Conservation (phyloP, 305 asterid genomes). For the Ruellia speciosa region DNA sequence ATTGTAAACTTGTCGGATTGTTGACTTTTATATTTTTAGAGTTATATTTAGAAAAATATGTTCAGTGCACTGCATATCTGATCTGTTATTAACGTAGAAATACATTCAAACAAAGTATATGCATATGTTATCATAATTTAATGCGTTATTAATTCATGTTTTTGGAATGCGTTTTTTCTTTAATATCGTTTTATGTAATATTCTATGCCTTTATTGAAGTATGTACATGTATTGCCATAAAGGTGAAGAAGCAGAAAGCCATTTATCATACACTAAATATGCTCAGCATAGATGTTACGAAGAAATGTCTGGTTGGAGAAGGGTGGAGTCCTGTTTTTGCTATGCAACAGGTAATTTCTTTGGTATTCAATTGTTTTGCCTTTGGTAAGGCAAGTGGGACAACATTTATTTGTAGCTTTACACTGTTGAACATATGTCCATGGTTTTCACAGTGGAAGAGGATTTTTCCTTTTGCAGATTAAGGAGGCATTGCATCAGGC, state of each 20-base stretch:
- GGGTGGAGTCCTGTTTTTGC: conserved; percentile 99
- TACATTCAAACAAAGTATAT: no score
- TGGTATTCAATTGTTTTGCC: conserved; percentile 1
- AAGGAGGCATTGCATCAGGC: conserved; percentile 81
- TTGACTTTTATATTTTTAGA: neutral
- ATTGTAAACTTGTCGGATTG: neutral
- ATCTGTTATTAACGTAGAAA: no score
- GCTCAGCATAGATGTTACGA: conserved; percentile 81
- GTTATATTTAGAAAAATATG: no score
- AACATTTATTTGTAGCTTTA: neutral
- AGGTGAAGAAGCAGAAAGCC: conserved; percentile 93
- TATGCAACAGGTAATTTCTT: conserved; percentile 53
- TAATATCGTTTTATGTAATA: neutral
- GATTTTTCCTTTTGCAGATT: conserved; percentile 41
- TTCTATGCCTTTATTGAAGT: no score
- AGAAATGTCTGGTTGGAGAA: conserved; percentile 97
- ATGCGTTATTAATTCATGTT: no score
- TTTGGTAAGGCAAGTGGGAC: neutral
- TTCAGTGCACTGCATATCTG: no score
- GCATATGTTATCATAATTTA: no score
- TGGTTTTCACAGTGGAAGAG: neutral
- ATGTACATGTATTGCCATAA: conserved; percentile 19
- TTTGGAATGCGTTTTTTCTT: no score
- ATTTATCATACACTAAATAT: conserved; percentile 76
- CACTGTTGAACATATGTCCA: neutral